Conservation (phyloP, 2,329 filamentous ascomycete species). For the Paramyrothecium roridum region DNA sequence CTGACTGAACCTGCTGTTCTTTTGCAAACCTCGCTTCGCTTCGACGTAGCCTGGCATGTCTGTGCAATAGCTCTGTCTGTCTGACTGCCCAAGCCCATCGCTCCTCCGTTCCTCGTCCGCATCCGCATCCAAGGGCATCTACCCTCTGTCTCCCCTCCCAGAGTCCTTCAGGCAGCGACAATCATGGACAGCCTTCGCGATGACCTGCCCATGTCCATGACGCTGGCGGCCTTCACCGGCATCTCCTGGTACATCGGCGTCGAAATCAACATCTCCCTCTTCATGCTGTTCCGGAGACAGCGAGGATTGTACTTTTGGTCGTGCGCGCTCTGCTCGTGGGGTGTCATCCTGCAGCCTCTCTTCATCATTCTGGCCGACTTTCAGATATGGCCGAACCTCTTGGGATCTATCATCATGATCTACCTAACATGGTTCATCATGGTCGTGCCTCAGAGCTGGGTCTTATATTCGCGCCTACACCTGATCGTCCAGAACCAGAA, state of each 20-base stretch:
- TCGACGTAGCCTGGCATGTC: no score
- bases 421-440: conserved; percentile 32
- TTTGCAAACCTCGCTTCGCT: no score
- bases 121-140: background rate
- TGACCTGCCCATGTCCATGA: conserved; percentile 23
- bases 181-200: conserved; percentile 12
- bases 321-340: conserved; percentile 22
- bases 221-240: conserved; percentile 31
- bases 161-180: no score
- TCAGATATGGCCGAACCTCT: conserved; percentile 10
- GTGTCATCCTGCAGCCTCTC: conserved; percentile 28
- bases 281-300: conserved; percentile 23
- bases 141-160: background rate
- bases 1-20: no score
- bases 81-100: no score
- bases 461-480: conserved; percentile 60
- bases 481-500: conserved; percentile 48
- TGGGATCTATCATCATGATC: conserved; percentile 12
- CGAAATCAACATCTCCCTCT: conserved; percentile 24
- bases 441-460: conserved; percentile 56
- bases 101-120: no score
- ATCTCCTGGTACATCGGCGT: conserved; percentile 28
- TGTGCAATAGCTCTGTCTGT: no score
- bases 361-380: conserved; percentile 40
- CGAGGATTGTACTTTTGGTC: conserved; percentile 30